Evolutionary conservation across 257 asterid species (phyloP).

Genomic region (Primulina huaijiensis): DNA sequence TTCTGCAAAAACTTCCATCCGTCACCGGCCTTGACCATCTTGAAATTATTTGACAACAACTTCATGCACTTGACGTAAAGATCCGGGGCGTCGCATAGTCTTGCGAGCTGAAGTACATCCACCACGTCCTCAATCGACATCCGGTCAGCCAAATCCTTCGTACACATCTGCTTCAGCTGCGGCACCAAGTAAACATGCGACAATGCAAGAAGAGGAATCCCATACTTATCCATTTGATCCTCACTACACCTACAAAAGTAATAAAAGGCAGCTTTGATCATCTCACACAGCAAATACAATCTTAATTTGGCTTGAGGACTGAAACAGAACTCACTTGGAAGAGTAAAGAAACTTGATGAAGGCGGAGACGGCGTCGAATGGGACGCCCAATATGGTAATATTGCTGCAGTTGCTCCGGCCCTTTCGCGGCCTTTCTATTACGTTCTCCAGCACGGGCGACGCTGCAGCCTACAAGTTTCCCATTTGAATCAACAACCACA

Average conservation of each 20-base stretch:
- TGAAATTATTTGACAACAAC: conserved; percentile 44
- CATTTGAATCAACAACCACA: no score
- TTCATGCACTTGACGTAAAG: conserved; percentile 69
- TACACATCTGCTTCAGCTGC: conserved; percentile 73
- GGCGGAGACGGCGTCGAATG: conserved; percentile 70
- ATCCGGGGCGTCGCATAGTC: conserved; percentile 85
- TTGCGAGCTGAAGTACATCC: conserved; percentile 81
- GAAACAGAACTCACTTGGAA: conserved; percentile 46
- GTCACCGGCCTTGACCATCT: conserved; percentile 65
- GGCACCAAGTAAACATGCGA: conserved; percentile 80
- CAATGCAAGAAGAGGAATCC: conserved; percentile 68
- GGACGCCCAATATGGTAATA: conserved; percentile 72
- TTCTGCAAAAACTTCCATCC: conserved; percentile 80
- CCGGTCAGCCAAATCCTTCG: conserved; percentile 42
- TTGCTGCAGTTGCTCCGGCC: conserved; percentile 46
- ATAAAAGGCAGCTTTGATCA: conserved; percentile 26
- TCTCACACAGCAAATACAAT: not conserved
- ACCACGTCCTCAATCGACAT: conserved; percentile 57
- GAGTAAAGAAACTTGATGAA: conserved; percentile 69
- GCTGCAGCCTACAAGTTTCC: conserved; percentile 54
- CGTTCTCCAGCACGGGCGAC: conserved; percentile 79
- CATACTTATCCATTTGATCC: conserved; percentile 74
- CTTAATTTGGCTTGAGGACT: not conserved
- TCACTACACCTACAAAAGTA: conserved; percentile 51
- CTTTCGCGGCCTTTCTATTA: conserved; percentile 61